Base-by-base conservation (phyloP, 2,329 filamentous ascomycete genomes). In the Tolypocladium inflatum region DNA sequence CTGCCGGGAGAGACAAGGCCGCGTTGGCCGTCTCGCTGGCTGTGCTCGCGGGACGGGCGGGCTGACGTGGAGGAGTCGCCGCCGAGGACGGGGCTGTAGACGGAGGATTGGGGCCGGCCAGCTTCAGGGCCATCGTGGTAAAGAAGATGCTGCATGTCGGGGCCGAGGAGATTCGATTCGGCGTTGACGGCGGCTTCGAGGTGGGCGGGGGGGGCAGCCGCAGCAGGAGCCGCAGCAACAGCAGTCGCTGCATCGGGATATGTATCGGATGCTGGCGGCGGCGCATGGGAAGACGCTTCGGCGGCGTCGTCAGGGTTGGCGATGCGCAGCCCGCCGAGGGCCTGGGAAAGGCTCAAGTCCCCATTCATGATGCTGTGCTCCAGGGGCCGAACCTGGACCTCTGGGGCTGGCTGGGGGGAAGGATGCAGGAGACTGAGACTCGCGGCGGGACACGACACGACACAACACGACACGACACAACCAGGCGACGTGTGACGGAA, bases 241-340 rank as follows among this genome's bases (percentile, higher is more conserved):
- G 54, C n/a, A 38, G 64, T 62, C 57, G 65, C 55, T 35, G 61
- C 50, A 37, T 38, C 51, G 41, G 50, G 50, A 23, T 39, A 58
- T 60, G 61, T 59, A 33, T n/a, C 11, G 26, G 48, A 51, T 21
- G 48, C 17, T 21, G 30, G 48, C 48, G 48, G 30, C 19, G 30
- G 30, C 26, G 26, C 30, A 10, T 35, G 30, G 10, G 30, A 51
- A 21, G 55, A 23, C 23, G 55, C 58, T 43, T 74, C 73, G 69
- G 68, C 73, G 63, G 83, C 81, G 76, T 94, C 86, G 76, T 97
- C 92, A 57, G 93, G 93, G 74, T 97, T 99, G 67, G 94, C 93
- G 73, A 99, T 97, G 73, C 93, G 90, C 74, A 99, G 80, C 68
- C 93, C 93, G 69, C 94, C 94, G 69, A 97, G 82, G 69, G 91